Base-by-base conservation (phyloP, 179 eudicot species). In the Beta corolliflora region DNA sequence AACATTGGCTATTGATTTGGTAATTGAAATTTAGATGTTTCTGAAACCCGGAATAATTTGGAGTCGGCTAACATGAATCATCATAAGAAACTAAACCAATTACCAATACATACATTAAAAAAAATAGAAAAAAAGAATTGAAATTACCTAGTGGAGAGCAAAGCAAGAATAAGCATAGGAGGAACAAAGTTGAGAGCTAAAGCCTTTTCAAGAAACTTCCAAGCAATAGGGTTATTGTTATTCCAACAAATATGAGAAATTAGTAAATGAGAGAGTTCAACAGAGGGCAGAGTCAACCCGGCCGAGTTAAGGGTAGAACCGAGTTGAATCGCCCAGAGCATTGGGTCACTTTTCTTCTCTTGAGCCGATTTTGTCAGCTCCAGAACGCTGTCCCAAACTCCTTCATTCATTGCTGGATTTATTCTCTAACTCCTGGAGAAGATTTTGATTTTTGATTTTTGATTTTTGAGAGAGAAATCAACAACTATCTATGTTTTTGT, bases 191-290 rank as follows among this genome's bases (percentile, higher is more conserved):
- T 86, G 53, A 88, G 83, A 59, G 81, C 71, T 86, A 93, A 52
- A 13, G 98, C 93, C 75, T 88, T 90, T 5, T 93, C 93, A 7
- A 95, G 92, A 54, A 92, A 95, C 87, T 93, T 95, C 98, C 99
- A 95, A 53, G 95, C 87, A 44, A 88, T 79, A 13, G 95, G 90
- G 23, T 85, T 85, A 80, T 95, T 94, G 73, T 94, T 91, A 48
- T 79, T 89, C 92, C 95, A 95, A 73, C 93, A 95, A 89, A 94
- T 92, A 87, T 94, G 91, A n/a, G 93, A 90, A 3, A 95, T 97
- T 53, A 95, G 79, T 16, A 91, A 83, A 69, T 86, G 85, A 12
- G 95, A 92, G 56, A 95, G 87, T 63, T 92, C 97, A n/a, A 81
- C 83, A 44, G 92, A 93, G 7, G 99, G 99, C 8, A 86, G 81